Evolutionary conservation across 2,329 filamentous ascomycete species (phyloP).

Genomic region (Pyrenochaeta sp.): DNA sequence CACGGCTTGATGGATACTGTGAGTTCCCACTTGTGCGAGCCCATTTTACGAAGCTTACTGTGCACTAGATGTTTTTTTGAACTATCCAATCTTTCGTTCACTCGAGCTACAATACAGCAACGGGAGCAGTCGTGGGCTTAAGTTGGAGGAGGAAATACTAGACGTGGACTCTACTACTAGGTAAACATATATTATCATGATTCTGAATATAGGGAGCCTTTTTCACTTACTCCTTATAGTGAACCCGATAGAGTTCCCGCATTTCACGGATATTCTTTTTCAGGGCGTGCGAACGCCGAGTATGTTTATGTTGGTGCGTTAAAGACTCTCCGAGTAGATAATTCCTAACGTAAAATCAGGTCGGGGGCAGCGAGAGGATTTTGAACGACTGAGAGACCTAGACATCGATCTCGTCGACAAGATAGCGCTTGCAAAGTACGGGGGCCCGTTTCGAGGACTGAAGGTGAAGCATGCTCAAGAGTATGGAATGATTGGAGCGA

Average conservation of each 20-base stretch:
- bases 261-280: conserved; percentile 59
- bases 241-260: conserved; percentile 53
- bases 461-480: conserved; percentile 60
- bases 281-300: conserved; percentile 57
- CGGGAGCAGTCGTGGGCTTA: conserved; percentile 41
- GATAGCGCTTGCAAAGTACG: conserved; percentile 57
- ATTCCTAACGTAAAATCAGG: too few relatives aligned
- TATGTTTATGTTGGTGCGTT: conserved; percentile 56
- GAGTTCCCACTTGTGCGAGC: conserved; percentile 4
- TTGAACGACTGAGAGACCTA: conserved; percentile 51
- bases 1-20: conserved; percentile 50
- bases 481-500: conserved; percentile 54
- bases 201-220: too few relatives aligned
- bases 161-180: conserved; percentile 44
- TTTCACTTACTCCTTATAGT: conserved; percentile 1
- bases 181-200: too few relatives aligned
- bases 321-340: too few relatives aligned
- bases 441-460: conserved; percentile 56
- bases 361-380: conserved; percentile 54
- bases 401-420: conserved; percentile 58
- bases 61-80: conserved; percentile 44
- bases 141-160: conserved; percentile 44
- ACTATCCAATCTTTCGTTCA: conserved; percentile 49
- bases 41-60: conserved; percentile 1
- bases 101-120: conserved; percentile 44